Base-by-base conservation (phyloP, 2,329 filamentous ascomycete genomes). In the Exophiala mesophila region DNA sequence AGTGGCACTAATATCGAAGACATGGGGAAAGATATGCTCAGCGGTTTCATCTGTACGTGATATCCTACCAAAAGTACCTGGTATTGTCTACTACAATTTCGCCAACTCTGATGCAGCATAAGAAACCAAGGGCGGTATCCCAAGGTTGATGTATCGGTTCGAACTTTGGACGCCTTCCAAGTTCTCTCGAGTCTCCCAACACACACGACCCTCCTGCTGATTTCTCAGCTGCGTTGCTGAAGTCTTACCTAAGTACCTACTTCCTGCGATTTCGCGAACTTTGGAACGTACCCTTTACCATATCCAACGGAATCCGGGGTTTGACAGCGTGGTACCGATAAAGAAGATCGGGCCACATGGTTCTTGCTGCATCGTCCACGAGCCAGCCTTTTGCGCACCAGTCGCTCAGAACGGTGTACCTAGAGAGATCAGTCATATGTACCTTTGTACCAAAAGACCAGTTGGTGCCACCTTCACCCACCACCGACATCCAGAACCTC, bases 401-500 rank as follows among this genome's bases (percentile, higher is more conserved):
- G 34, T 37, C 34, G 20, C 34, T 37, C 34, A 37, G 24, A 15
- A 37, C 34, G 8, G 34, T 37, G 34, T 37, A 37, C 7, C 34
- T 8, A 21, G 20, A 10, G n/a, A 37, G 17, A 7, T 37, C 18
- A 37, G 18, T 24, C 12, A 23, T 20, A 24, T 12, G 23, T 23
- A 37, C 7, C 17, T 20, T 15, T 12, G 23, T 23, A 37, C 7
- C 17, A 13, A n/a, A 16, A 37, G 13, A 4, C 19, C 6, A 20
- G n/a, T 37, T 6, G 34, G 20, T 9, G 16, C 24, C 15, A 37
- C 19, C 7, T 37, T 23, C 34, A 37, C 23, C 45, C 41, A 47
- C 34, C 31, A 44, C 34, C 45, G 35, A n/a, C 45, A 47, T 18
- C 45, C 45, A 29, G 41, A 47, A 5, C 45, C 45, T 16, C 45